phyloP scores from a whole-genome alignment of 2,329 filamentous ascomycete species.

The Colletotrichum graminicola region DNA sequence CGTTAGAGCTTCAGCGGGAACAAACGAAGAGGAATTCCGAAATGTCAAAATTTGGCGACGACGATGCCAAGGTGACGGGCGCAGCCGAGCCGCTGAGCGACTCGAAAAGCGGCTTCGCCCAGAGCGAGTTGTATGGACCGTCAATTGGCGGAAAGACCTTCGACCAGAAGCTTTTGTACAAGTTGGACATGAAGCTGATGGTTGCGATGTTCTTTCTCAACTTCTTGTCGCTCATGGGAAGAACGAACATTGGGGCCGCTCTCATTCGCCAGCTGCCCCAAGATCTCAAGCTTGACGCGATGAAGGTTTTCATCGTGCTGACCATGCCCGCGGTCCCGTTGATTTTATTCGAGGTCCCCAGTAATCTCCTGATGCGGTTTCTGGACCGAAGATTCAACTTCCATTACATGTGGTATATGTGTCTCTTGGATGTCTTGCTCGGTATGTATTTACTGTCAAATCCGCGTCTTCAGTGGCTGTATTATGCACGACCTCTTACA shows the following conservation, averaged over 20 bases:
- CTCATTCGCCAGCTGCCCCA: conserved; percentile 45
- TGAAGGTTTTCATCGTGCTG: conserved; percentile 44
- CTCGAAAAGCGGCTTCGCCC: conserved; percentile 4
- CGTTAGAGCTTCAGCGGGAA: not conserved
- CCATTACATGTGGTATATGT: conserved; percentile 44
- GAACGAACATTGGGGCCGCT: conserved; percentile 46
- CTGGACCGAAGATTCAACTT: conserved; percentile 39
- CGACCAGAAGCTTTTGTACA: conserved; percentile 47
- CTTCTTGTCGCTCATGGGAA: conserved; percentile 46
- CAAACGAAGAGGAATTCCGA: conserved; percentile 11
- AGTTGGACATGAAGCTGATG: conserved; percentile 45
- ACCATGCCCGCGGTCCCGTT: conserved; percentile 41
- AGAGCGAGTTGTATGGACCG: conserved; percentile 9
- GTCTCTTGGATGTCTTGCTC: conserved; percentile 40
- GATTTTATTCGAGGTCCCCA: conserved; percentile 44
- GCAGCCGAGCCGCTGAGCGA: not conserved
- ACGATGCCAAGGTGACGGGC: conserved; percentile 2
- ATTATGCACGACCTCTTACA: not conserved
- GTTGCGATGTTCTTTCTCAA: conserved; percentile 48
- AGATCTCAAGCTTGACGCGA: conserved; percentile 44
- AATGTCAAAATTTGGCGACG: conserved; percentile 17
- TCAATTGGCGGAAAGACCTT: not conserved
- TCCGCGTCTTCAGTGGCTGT: too few species aligned
- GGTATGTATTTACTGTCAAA: conserved; percentile 28
- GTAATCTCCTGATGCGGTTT: conserved; percentile 44